Base-by-base conservation (phyloP, 2,329 filamentous ascomycete genomes). In the Lizonia empirigonia region DNA sequence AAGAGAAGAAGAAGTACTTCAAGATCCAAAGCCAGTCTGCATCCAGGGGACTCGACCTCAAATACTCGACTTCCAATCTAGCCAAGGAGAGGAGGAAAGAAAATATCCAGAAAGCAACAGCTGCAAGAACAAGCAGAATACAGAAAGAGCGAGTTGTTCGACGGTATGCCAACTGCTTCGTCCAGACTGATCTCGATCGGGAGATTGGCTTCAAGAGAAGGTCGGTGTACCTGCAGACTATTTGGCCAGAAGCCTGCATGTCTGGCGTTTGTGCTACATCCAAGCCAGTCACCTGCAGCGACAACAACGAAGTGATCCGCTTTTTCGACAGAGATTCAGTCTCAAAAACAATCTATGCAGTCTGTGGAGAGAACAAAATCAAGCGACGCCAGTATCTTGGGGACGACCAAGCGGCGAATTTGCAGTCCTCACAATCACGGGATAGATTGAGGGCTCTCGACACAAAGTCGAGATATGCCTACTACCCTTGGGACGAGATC, bases 1-100 rank as follows among this genome's bases (percentile, higher is more conserved):
- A 64, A 26, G 75, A 77, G 30, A 80, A 78, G 64, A 69, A 72
- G 40, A 80, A 79, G 52, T 81, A 81, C 62, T 81, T 81, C 70
- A 73, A 72, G 29, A 75, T 81, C 18, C 70, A 74, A 44, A 67
- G 70, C 13, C 67, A 74, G 22, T 70, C 39, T 7, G 55, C 59
- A 12, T 74, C 66, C 44, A 64, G 40, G 65, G 71, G 27, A 60
- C 72, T 48, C 3, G 54, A 53, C 39, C 59, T 33, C 56, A 77
- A 75, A 50, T 77, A 80, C 58, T 72, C 75, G 0, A 59, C 64
- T 12, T 63, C 72, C 9, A 77, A 77, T 38, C 68, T 80, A 7
- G 60, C 63, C 61, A 77, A 64, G 41, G 63, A 58, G 62, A 70
- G 56, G 52, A 60, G 53, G 29, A 67, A 65, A 65, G 61, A 64